phyloP scores from a whole-genome alignment of 805 yeast species.

The Cyberlindnera bimundalis region DNA sequence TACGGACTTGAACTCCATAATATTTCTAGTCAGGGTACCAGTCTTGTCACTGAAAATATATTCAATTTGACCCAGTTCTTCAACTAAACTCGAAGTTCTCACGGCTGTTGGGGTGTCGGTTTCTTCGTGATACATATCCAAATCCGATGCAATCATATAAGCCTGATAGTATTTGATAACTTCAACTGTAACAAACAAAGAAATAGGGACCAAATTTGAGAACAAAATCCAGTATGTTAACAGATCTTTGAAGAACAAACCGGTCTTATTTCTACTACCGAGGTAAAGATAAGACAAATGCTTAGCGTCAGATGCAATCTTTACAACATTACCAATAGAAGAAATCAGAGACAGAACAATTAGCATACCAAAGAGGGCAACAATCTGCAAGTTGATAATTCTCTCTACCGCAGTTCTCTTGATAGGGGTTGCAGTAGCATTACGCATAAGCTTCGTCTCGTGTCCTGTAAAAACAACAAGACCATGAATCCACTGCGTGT shows the following conservation, averaged over 20 bases:
- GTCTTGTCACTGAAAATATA: conserved; percentile 96
- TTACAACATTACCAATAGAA: conserved; percentile 82
- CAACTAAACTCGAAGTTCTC: conserved; percentile 92
- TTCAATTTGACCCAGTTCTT: conserved; percentile 95
- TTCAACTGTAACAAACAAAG: conserved; percentile 94
- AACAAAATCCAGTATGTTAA: conserved; percentile 95
- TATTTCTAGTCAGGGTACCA: conserved; percentile 92
- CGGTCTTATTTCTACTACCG: conserved; percentile 63
- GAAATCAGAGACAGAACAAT: conserved; percentile 75
- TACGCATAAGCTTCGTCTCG: conserved; percentile 96
- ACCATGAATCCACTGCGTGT: conserved; percentile 95
- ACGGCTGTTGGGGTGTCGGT: conserved; percentile 94
- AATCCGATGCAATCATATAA: conserved; percentile 85
- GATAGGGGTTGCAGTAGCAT: conserved; percentile 98
- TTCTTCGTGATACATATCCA: conserved; percentile 85
- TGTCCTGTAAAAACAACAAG: conserved; percentile 95
- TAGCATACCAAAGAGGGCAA: conserved; percentile 80
- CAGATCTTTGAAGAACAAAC: conserved; percentile 78
- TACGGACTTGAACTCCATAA: conserved; percentile 94
- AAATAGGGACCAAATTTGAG: conserved; percentile 96
- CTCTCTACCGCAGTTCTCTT: conserved; percentile 96
- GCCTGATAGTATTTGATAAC: conserved; percentile 95
- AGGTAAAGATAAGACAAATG: conserved; percentile 62
- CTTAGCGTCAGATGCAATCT: conserved; percentile 49
- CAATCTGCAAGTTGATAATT: conserved; percentile 86